Evolutionary conservation across 1,284 basidiomycete genomes (phyloP).

Genomic region (Boletus smithii): DNA sequence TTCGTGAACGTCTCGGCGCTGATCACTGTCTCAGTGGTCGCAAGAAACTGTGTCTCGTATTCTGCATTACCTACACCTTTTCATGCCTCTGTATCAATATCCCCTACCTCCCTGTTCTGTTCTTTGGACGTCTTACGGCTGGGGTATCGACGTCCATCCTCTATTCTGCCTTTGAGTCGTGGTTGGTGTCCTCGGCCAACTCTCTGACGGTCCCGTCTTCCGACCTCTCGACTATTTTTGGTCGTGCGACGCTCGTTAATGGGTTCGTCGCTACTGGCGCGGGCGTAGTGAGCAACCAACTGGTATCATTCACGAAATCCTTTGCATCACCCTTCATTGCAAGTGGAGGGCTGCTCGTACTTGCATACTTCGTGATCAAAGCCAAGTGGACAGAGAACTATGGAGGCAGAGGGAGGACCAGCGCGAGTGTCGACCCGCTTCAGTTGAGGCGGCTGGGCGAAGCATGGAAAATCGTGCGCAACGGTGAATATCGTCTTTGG

Average conservation of each 20-base stretch:
- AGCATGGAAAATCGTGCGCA: constrained; percentile 56
- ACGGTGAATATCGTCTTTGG: constrained; percentile 40
- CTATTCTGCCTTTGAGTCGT: constrained; percentile 72
- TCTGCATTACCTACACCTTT: constrained; percentile 61
- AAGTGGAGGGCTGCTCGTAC: constrained; percentile 51
- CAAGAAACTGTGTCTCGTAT: constrained; percentile 60
- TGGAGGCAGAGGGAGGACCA: constrained; percentile 42
- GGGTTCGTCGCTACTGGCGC: constrained; percentile 66
- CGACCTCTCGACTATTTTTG: constrained; percentile 67
- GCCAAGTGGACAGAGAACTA: constrained; percentile 66
- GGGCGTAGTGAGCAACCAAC: constrained; percentile 60
- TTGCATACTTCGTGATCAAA: constrained; percentile 57
- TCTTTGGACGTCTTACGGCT: constrained; percentile 60
- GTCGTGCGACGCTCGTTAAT: constrained; percentile 67
- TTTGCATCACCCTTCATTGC: constrained; percentile 65
- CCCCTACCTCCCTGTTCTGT: constrained; percentile 53
- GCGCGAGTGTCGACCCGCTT: constrained; percentile 38
- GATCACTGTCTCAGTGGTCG: constrained; percentile 44
- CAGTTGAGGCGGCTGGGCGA: constrained; percentile 52
- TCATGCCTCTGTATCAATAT: constrained; percentile 58
- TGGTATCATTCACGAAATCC: constrained; percentile 46
- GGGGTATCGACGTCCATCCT: constrained; percentile 72
- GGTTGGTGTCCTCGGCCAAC: constrained; percentile 63
- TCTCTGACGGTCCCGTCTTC: constrained; percentile 48
- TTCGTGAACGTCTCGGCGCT: not conserved